phyloP scores from a whole-genome alignment of 2,329 filamentous ascomycete genomes.

The Paecilomyces fulvus region DNA sequence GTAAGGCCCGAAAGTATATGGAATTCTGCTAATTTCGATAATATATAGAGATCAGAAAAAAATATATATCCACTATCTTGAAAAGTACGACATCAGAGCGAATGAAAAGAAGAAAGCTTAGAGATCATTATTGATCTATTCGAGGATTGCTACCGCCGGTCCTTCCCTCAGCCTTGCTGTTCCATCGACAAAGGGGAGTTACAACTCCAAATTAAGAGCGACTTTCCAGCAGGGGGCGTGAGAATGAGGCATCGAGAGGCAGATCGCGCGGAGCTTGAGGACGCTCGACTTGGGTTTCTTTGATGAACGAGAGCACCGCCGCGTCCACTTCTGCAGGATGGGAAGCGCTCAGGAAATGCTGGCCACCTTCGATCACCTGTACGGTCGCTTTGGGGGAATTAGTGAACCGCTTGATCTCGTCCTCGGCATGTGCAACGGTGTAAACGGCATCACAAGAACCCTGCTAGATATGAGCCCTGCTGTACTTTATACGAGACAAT shows the following conservation, averaged over 20 bases:
- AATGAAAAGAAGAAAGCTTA: not conserved
- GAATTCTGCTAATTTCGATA: not conserved
- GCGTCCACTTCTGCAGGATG: not conserved
- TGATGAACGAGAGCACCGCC: not conserved
- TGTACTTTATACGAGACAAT: not conserved
- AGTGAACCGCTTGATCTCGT: not conserved
- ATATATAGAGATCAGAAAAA: not conserved
- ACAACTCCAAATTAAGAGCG: not conserved
- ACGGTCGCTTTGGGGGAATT: not conserved
- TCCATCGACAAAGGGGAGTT: not conserved
- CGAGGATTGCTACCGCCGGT: not conserved
- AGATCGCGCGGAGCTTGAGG: not conserved
- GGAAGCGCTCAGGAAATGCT: not conserved
- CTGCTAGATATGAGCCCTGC: not conserved
- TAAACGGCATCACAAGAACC: not conserved
- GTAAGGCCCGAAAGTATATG: not conserved
- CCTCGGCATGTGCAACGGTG: not conserved
- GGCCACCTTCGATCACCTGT: not conserved
- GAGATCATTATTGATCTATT: not conserved
- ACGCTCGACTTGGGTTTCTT: not conserved
- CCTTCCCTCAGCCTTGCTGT: not conserved
- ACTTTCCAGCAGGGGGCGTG: not conserved
- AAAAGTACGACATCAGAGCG: not conserved
- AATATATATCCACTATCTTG: not conserved
- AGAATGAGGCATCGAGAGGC: not conserved